Base-by-base conservation (phyloP, 805 yeast genomes). In the Monosporozyma aquatica region DNA sequence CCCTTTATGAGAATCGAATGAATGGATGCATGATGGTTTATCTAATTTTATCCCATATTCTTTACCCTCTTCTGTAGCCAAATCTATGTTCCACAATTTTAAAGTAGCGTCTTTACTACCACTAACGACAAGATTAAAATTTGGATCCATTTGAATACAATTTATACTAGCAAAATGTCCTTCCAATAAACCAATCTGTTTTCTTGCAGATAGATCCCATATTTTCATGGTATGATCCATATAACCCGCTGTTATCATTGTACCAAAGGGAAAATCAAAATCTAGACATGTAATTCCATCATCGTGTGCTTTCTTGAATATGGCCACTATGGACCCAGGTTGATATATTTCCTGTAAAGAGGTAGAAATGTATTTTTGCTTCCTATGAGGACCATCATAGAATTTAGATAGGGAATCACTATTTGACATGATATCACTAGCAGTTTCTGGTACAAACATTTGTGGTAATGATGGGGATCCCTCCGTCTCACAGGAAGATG, bases 211-310 rank as follows among this genome's bases (percentile, higher is more conserved):
- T 52, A 82, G 61, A 65, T 87, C 95, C 95, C 95, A 87, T 6
- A 87, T 83, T 48, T 80, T 72, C 6, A 87, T 82, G 0, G 83
- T 75, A 56, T 80, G 84, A 56, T 87, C 95, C 52, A 77, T 65
- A 5, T 87, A 75, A 5, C 54, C 60, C 0, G 95, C 86, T 15
- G 89, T 75, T 1, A 85, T 87, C 61, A 86, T 52, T 1, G 79
- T 77, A 2, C 87, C 87, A 58, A 77, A 81, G 11, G 89, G 87
- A 17, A 71, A 67, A 55, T 81, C 86, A 55, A 82, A 82, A 48
- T 79, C 87, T 44, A 82, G 56, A 25, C 76, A 67, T 2, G 75
- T 71, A 22, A 82, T 67, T 2, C 72, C 47, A 30, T 72, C 78
- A 6, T 68, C 68, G 51, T 80, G 85, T 1, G 80, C 80, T 15